These are phyloP conservation scores for Pestalotiopsis sp. DNA, from an alignment of 2,329 filamentous ascomycete species.

Conservation along the genomic window DNA sequence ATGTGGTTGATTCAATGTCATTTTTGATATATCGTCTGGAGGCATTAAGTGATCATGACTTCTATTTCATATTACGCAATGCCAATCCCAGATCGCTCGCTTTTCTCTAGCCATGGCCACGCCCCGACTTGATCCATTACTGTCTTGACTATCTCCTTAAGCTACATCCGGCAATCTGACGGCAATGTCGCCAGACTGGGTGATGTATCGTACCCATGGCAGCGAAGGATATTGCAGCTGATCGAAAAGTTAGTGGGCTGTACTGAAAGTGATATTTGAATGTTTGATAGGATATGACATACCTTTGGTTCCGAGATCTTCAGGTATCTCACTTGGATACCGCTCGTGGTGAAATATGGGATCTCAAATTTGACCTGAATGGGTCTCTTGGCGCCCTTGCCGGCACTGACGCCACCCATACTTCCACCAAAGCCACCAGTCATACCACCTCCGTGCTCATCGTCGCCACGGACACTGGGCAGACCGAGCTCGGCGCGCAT, in stretches of 20 bases:
- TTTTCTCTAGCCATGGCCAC: slow-evolving; percentile 13
- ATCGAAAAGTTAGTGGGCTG: neutral
- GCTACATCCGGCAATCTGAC: slow-evolving; percentile 91
- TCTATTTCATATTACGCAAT: slow-evolving; percentile 7
- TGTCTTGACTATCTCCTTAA: slow-evolving; percentile 35
- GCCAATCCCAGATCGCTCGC: slow-evolving; percentile 7
- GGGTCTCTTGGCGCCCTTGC: slow-evolving; percentile 87
- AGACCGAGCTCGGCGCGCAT: slow-evolving; percentile 97
- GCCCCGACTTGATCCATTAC: neutral
- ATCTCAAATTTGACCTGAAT: slow-evolving; percentile 99
- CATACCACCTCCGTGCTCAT: slow-evolving; percentile 96
- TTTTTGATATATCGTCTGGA: slow-evolving; percentile 1
- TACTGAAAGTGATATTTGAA: neutral
- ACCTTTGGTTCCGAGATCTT: slow-evolving; percentile 99
- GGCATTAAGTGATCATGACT: slow-evolving; percentile 1
- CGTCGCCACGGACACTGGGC: slow-evolving; percentile 91
- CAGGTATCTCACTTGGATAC: slow-evolving; percentile 96
- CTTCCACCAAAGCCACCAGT: slow-evolving; percentile 95
- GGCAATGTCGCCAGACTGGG: slow-evolving; percentile 94
- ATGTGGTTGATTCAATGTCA: neutral
- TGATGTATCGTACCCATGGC: slow-evolving; percentile 98
- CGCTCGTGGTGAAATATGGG: slow-evolving; percentile 99
- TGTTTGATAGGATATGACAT: slow-evolving; percentile 33
- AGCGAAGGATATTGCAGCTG: slow-evolving; percentile 97
- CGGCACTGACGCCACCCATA: slow-evolving; percentile 86